A percentile compares a stretch with the other conserved stretches of the same genome.
These are phyloP conservation scores for Bipolaris victoriae DNA, from an alignment of 2,329 filamentous ascomycete species.

Conservation along the genomic window DNA sequence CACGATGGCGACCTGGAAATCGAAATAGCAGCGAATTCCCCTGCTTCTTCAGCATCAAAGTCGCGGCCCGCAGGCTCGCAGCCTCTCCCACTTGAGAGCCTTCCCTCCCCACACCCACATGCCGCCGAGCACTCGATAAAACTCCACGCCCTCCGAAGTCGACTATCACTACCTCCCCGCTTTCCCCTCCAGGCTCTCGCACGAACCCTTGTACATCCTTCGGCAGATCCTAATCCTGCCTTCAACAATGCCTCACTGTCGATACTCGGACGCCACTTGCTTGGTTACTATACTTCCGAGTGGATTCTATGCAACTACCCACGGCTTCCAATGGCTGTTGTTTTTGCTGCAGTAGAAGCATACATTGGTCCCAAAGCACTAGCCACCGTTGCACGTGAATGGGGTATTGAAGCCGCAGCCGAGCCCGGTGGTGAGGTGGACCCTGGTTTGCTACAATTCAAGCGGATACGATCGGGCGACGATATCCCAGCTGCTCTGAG, in stretches of 20 bases:
- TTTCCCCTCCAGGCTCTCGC: slow-evolving; percentile 87
- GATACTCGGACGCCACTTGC: slow-evolving; percentile 78
- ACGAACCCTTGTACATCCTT: slow-evolving; percentile 81
- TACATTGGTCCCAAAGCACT: slow-evolving; percentile 80
- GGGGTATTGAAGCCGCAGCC: slow-evolving; percentile 90
- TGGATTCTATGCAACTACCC: slow-evolving; percentile 88
- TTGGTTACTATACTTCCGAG: slow-evolving; percentile 89
- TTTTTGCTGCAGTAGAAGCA: slow-evolving; percentile 84
- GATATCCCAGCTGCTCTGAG: slow-evolving; percentile 33
- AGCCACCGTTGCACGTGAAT: slow-evolving; percentile 75
- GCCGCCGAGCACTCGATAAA: slow-evolving; percentile 78
- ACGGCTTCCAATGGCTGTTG: slow-evolving; percentile 84
- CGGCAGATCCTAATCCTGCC: slow-evolving; percentile 76
- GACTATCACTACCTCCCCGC: slow-evolving; percentile 79
- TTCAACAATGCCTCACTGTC: slow-evolving; percentile 92
- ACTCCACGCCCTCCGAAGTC: slow-evolving; percentile 88
- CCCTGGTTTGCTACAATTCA: slow-evolving; percentile 85
- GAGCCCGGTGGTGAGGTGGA: slow-evolving; percentile 91
- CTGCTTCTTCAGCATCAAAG: slow-evolving; percentile 7
- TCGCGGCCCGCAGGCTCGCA: slow-evolving; percentile 10
- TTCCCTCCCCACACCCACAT: slow-evolving; percentile 74
- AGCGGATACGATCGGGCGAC: slow-evolving; percentile 49
- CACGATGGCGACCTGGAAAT: slow-evolving; percentile 18
- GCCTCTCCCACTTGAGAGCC: slow-evolving; percentile 43
- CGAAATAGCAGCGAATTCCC: slow-evolving; percentile 20